phyloP scores from a whole-genome alignment of 208 protist genomes.

The Leishmania aethiopica region DNA sequence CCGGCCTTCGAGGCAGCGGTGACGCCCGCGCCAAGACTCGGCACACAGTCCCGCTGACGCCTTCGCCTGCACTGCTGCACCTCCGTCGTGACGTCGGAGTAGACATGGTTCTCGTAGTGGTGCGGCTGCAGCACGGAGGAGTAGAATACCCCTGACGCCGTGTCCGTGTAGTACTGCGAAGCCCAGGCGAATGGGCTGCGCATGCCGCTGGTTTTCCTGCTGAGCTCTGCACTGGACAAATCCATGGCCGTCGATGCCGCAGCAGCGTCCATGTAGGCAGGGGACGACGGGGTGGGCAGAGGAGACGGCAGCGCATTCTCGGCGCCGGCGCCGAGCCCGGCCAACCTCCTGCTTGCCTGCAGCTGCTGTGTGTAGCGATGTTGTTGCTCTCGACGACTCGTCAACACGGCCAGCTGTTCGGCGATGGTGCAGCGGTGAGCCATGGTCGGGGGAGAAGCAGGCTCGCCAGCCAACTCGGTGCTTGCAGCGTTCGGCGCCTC shows the following conservation, averaged over 20 bases:
- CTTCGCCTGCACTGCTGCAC: constrained; percentile 28
- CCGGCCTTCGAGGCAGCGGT: neutral
- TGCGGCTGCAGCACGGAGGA: constrained; percentile 16
- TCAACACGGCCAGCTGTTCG: constrained; percentile 51
- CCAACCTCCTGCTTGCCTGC: neutral
- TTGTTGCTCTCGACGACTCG: constrained; percentile 52
- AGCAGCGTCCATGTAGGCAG: neutral
- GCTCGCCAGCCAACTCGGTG: neutral
- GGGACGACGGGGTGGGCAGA: neutral
- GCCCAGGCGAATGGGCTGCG: neutral
- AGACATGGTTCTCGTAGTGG: constrained; percentile 19
- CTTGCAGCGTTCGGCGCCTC: neutral
- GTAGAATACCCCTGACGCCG: constrained; percentile 17
- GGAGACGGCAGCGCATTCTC: neutral
- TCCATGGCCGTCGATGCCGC: neutral
- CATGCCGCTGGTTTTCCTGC: neutral
- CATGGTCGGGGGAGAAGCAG: constrained; percentile 12
- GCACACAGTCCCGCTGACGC: neutral
- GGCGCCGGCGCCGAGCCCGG: neutral
- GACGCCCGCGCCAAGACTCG: neutral
- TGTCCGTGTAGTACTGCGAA: constrained; percentile 23
- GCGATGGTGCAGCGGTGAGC: constrained; percentile 35
- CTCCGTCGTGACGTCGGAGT: constrained; percentile 38
- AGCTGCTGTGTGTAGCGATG: constrained; percentile 26
- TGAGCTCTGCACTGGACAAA: neutral